Evolutionary conservation across 2,329 filamentous ascomycete species (phyloP).

Genomic region (Dendryphion nanum): DNA sequence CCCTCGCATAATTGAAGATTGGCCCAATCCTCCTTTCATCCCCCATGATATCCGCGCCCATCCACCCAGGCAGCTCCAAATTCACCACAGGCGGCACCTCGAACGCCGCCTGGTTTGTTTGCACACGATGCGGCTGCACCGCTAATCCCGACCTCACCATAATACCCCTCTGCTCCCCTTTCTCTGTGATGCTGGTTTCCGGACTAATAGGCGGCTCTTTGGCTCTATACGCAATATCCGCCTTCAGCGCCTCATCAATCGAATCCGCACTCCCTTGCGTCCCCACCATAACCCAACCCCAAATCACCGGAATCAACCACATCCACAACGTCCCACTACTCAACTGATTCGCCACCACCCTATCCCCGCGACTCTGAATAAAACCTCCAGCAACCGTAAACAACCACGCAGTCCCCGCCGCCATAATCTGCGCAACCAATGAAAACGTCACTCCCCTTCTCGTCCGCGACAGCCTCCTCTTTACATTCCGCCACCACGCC

Average conservation of each 20-base stretch:
- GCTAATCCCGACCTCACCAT: constrained; percentile 8
- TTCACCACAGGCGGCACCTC: constrained; percentile 12
- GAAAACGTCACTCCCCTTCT: constrained; percentile 17
- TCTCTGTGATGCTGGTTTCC: constrained; percentile 8
- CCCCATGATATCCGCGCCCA: constrained; percentile 16
- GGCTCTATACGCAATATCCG: constrained; percentile 10
- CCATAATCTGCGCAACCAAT: constrained; percentile 17
- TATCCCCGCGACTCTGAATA: constrained; percentile 11
- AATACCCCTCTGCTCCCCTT: constrained; percentile 10
- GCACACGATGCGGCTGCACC: constrained; percentile 10
- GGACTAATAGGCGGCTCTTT: constrained; percentile 10
- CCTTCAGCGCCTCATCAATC: constrained; percentile 15
- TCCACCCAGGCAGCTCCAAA: constrained; percentile 12
- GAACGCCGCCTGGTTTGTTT: constrained; percentile 13
- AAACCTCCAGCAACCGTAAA: constrained; percentile 16
- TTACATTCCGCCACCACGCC: constrained; percentile 15
- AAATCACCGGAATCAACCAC: constrained; percentile 21
- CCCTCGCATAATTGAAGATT: constrained; percentile 22
- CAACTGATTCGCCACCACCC: constrained; percentile 12
- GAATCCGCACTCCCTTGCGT: constrained; percentile 13
- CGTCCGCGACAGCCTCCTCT: constrained; percentile 11
- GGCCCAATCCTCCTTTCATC: constrained; percentile 19
- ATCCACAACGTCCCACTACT: constrained; percentile 19
- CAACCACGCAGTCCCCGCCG: constrained; percentile 14
- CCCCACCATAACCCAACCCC: constrained; percentile 19